Conservation (phyloP, 805 yeast species). For the Cyberlindnera saturnus region DNA sequence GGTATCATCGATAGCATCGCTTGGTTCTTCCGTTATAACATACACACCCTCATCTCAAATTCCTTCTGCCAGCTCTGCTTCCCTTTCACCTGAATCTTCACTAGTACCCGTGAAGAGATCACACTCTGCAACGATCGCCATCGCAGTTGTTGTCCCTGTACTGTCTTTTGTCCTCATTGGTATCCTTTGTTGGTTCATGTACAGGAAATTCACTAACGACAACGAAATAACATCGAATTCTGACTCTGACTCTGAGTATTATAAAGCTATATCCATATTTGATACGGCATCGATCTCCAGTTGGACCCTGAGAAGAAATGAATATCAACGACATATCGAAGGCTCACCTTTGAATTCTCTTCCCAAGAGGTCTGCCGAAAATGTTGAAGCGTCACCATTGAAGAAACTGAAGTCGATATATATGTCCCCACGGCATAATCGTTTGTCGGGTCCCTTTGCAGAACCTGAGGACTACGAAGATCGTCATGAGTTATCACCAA, state of each 20-base stretch:
- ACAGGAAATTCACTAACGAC: slow-evolving; percentile 6
- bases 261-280: slow-evolving; percentile 14
- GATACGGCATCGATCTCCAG: slow-evolving; percentile 22
- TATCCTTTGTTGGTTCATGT: slow-evolving; percentile 6
- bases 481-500: slow-evolving; percentile 12
- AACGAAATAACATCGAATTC: not conserved
- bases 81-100: not conserved
- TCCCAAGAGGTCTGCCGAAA: not conserved
- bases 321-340: slow-evolving; percentile 5
- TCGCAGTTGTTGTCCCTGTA: slow-evolving; percentile 16
- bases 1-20: not conserved
- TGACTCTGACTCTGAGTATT: slow-evolving; percentile 12
- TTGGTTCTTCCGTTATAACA: too few relatives aligned
- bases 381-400: not conserved
- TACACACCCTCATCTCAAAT: too few relatives aligned
- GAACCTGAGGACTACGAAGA: slow-evolving; percentile 22
- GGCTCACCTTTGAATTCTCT: not conserved
- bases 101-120: not conserved
- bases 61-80: not conserved
- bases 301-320: slow-evolving; percentile 21
- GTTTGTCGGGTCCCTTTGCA: slow-evolving; percentile 12
- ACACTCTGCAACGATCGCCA: slow-evolving; percentile 1
- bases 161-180: slow-evolving; percentile 4
- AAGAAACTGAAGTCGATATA: not conserved
- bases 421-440: too few relatives aligned